Percentiles rank a stretch among this genome's conserved stretches.
These are phyloP conservation scores for Ustilago curta DNA, from an alignment of 1,284 basidiomycete genomes.

Conservation along the genomic window DNA sequence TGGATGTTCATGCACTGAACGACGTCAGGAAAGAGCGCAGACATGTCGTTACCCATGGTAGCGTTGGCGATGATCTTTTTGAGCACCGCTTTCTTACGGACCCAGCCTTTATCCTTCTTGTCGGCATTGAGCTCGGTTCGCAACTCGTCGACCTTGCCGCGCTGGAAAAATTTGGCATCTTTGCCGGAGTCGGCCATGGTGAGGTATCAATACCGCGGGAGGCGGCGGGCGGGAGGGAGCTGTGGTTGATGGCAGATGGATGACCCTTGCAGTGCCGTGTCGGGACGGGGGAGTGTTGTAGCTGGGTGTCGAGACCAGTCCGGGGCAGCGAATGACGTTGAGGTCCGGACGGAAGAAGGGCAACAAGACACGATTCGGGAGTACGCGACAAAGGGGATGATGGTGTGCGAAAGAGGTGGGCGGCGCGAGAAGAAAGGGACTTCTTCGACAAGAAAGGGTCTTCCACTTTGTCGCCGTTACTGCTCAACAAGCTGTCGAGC, in stretches of 20 bases:
- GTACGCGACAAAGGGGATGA: too few relatives aligned
- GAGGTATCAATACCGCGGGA: background rate
- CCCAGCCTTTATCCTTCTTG: conserved; percentile 68
- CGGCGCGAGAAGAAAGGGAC: too few relatives aligned
- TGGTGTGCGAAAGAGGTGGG: too few relatives aligned
- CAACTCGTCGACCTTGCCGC: conserved; percentile 67
- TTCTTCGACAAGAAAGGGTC: conserved; percentile 3
- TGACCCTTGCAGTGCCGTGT: background rate
- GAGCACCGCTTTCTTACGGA: conserved; percentile 63
- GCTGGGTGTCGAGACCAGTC: too few relatives aligned
- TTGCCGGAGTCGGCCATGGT: conserved; percentile 60
- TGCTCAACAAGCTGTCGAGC: too few relatives aligned
- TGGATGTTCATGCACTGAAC: conserved; percentile 84
- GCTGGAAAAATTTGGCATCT: conserved; percentile 68
- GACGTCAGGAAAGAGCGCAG: conserved; percentile 87
- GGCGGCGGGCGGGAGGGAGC: background rate
- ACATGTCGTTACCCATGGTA: conserved; percentile 78
- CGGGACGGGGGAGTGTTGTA: background rate
- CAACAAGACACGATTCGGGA: too few relatives aligned
- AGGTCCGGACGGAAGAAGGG: background rate
- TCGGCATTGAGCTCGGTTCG: conserved; percentile 65
- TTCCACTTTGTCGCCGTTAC: too few relatives aligned
- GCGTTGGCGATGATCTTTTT: conserved; percentile 70
- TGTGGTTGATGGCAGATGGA: background rate
- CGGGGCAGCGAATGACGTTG: too few relatives aligned